phyloP scores from a whole-genome alignment of 2,329 filamentous ascomycete species.

The Sarocladium oryzae region DNA sequence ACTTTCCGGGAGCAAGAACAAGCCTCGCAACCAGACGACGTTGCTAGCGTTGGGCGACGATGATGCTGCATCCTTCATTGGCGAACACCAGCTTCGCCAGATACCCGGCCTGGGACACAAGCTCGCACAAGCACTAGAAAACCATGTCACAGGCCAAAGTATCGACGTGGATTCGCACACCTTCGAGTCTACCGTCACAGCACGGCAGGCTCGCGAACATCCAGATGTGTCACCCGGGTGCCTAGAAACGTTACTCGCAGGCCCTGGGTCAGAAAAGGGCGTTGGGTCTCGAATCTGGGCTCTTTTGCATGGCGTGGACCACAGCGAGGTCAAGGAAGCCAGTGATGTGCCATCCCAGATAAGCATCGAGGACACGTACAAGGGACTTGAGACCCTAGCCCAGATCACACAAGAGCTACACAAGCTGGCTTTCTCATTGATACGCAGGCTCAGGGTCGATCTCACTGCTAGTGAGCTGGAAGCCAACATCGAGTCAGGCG shows the following conservation, averaged over 20 bases:
- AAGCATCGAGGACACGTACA: constrained; percentile 90
- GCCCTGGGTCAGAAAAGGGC: constrained; percentile 63
- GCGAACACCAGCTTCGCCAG: constrained; percentile 67
- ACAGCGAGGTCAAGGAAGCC: constrained; percentile 64
- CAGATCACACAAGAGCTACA: constrained; percentile 62
- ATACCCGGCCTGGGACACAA: constrained; percentile 84
- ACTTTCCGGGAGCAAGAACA: constrained; percentile 75
- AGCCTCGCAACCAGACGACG: constrained; percentile 82
- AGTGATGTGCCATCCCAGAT: constrained; percentile 76
- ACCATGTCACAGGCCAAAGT: constrained; percentile 40
- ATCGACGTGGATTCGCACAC: constrained; percentile 27
- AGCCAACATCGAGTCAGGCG: constrained; percentile 9
- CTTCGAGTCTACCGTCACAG: constrained; percentile 47
- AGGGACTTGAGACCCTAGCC: constrained; percentile 56
- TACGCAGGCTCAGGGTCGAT: constrained; percentile 74
- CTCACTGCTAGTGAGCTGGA: constrained; percentile 49
- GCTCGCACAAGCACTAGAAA: constrained; percentile 40
- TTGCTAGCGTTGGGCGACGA: constrained; percentile 59
- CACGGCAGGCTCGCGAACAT: constrained; percentile 56
- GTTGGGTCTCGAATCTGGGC: constrained; percentile 69
- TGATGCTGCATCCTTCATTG: constrained; percentile 63
- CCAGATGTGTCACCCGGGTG: constrained; percentile 55
- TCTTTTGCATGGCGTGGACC: constrained; percentile 75
- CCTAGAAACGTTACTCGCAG: constrained; percentile 63
- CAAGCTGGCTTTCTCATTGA: constrained; percentile 61